phyloP scores from a whole-genome alignment of 371 early-diverging fungal genomes.

The Mucor irregularis region DNA sequence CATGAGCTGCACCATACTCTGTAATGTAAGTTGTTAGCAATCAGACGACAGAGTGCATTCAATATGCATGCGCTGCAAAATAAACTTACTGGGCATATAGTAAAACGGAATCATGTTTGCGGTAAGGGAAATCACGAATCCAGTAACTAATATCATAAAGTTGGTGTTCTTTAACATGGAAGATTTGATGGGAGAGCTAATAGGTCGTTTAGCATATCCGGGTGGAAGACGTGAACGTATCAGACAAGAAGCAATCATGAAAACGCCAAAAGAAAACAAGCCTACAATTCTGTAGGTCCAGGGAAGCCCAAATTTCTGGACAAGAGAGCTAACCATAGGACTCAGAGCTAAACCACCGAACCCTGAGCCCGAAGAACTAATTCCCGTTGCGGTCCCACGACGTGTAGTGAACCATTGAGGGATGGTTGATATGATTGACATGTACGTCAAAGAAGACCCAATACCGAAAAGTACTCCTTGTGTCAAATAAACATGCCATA shows the following conservation, averaged over 20 bases:
- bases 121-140: constrained; percentile 34
- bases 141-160: constrained; percentile 31
- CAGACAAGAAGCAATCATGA: constrained; percentile 26
- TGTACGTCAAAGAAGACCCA: constrained; percentile 39
- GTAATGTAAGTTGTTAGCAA: background rate
- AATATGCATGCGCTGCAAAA: too few relatives aligned
- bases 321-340: constrained; percentile 49
- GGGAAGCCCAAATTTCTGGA: constrained; percentile 29
- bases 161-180: constrained; percentile 26
- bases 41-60: too few relatives aligned
- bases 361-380: constrained; percentile 76
- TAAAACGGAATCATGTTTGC: constrained; percentile 37
- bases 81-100: constrained; percentile 45
- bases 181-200: constrained; percentile 27
- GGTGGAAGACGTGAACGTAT: constrained; percentile 38
- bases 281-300: constrained; percentile 45
- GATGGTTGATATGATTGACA: constrained; percentile 39
- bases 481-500: constrained; percentile 61
- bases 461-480: constrained; percentile 55
- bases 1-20: constrained; percentile 32
- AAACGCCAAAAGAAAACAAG: constrained; percentile 37
- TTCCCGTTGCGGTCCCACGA: constrained; percentile 62
- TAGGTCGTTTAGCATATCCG: constrained; percentile 12
- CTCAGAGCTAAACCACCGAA: constrained; percentile 64
- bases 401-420: constrained; percentile 56